Evolutionary conservation across 139 green algal genomes (phyloP).

Genomic region (Micromonas commoda): DNA sequence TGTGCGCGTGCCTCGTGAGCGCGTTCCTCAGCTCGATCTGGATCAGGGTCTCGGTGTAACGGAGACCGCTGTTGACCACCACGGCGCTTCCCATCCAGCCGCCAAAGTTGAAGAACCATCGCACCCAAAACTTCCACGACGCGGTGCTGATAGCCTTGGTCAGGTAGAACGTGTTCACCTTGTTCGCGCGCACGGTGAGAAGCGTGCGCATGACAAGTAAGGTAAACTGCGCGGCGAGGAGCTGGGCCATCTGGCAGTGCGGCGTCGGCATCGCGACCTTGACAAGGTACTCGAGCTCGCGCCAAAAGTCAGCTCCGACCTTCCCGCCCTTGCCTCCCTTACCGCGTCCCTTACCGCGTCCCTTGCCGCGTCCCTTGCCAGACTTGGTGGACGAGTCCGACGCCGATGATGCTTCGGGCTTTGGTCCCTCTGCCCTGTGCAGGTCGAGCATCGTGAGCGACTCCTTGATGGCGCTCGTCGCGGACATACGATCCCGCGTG

Average conservation of each 20-base stretch:
- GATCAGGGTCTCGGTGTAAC: slow-evolving; percentile 31
- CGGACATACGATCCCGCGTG: not conserved
- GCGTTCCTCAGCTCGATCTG: slow-evolving; percentile 17
- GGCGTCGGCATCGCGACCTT: slow-evolving; percentile 15
- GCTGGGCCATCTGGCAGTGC: not conserved
- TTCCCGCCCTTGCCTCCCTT: not conserved
- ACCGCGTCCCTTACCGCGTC: not conserved
- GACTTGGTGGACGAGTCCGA: not conserved
- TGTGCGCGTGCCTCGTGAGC: slow-evolving; percentile 32
- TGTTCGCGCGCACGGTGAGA: slow-evolving; percentile 28
- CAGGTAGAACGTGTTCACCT: slow-evolving; percentile 34
- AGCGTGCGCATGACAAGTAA: slow-evolving; percentile 36
- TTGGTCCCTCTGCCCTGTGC: not conserved
- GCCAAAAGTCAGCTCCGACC: slow-evolving; percentile 21
- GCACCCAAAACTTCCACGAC: slow-evolving; percentile 29
- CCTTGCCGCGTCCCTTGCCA: not conserved
- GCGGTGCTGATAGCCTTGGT: slow-evolving; percentile 29
- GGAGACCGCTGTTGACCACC: slow-evolving; percentile 28
- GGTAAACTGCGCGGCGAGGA: slow-evolving; percentile 32
- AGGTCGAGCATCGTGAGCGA: slow-evolving; percentile 19
- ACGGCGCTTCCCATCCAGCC: slow-evolving; percentile 21
- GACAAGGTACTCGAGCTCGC: slow-evolving; percentile 14
- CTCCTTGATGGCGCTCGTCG: slow-evolving; percentile 1
- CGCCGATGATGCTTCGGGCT: not conserved
- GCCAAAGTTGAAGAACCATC: slow-evolving; percentile 30